Evolutionary conservation across 441 rosid genomes (phyloP), one percentile per base, ranked within the genome.

Genomic region (Mallotus japonicus): DNA sequence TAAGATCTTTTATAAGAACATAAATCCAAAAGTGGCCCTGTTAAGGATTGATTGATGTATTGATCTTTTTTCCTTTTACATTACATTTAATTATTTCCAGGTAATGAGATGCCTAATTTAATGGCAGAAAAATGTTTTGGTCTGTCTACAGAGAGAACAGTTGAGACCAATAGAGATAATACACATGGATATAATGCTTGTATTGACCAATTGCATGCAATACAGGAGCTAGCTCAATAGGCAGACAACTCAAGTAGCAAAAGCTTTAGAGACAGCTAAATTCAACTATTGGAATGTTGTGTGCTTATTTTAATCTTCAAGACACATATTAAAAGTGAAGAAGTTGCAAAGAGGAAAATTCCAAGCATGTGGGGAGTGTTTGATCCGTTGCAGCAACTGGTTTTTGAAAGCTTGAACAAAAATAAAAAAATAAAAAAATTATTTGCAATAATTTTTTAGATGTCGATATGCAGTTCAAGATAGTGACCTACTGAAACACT

Each of bases 401-500:
- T 28, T 55, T 19, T 60, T 15, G 55, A 67, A 54, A 67, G 46
- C 51, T 50, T 73, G n/a, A 56, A 61, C 70, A 73, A n/a, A 5
- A 17, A 5, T 0, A 62, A 37, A 37, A 3, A 34, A 34, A 34
- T 24, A 34, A 5, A 37, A 3, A 37, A 37, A 37, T 37, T 37
- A 37, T 37, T 37, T 71, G 40, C 76, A 73, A 76, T 76, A 51
- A 76, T 71, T 60, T 16, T 16, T 7, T 72, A 77, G 63, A 49
- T 59, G 66, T 64, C 37, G 62, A 53, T 58, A 72, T 58, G 68
- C 69, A 76, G 62, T 64, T 67, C 17, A 17, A 15, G 59, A 79
- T 79, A 79, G 83, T 77, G 86, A 85, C 84, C 54, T 79, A 83
- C 77, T 80, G 79, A 77, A 75, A 65, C 76, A 78, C 79, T 71